Base-by-base conservation (phyloP, 495 filamentous ascomycete genomes). In the Umbilicaria muhlenbergii region DNA sequence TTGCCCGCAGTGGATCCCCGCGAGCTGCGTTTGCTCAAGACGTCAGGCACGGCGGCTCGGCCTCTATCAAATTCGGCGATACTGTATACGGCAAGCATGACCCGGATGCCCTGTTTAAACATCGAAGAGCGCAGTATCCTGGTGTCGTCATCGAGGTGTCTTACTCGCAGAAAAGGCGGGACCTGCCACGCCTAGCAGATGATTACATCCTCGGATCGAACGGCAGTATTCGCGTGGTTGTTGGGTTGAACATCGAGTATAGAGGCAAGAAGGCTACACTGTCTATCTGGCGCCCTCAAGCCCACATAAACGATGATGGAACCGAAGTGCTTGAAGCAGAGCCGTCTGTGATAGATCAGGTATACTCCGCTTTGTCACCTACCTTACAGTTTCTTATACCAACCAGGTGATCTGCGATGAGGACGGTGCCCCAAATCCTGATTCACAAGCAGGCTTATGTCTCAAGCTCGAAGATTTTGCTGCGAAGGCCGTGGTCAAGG, bases 81-180 rank as follows among this genome's bases (percentile, higher is more conserved):
- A 44, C 43, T 39, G 40, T 18, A 18, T 44, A 49, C 47, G 52
- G 48, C 32, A 49, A 46, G 49, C 49, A 55, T 17, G 50, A 50
- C 39, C 59, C 54, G 49, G 58, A 62, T 48, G 42, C 56, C 38
- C 54, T 51, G 37, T 63, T 60, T 43, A 49, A 34, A 17, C 57
- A 61, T 48, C 10, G 14, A 11, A 38, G 52, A 33, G 50, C 60
- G 43, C 43, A 41, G 39, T 59, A 48, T 45, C 56, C 52, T 32
- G 53, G 58, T 32, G 52, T 63, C 21, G 48, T 61, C 19, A 53
- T 61, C 34, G 58, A 63, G 51, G 50, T 61, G 19, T 54, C 58
- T 47, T 61, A 63, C 52, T 58, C 54, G 32, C 53, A 59, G 50
- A 61, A 58, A 46, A 45, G 41, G 38, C 57, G 59, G 46, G 39